These are phyloP conservation scores for Atalantia buxifolia DNA, from an alignment of 345 rosid genomes.

Conservation along the genomic window DNA sequence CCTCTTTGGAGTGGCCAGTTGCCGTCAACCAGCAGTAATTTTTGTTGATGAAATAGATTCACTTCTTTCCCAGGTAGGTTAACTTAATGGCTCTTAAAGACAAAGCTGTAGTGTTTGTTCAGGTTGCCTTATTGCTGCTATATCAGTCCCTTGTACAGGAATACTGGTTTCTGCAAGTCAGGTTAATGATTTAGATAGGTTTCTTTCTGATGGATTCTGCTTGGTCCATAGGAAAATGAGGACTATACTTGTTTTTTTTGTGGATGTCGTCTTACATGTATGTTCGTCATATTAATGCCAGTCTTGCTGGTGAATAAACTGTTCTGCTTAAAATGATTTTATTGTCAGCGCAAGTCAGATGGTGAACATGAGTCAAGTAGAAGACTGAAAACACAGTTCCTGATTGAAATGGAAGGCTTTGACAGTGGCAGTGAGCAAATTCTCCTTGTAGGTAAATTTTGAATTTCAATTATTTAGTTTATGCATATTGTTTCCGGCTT, in stretches of 20 bases:
- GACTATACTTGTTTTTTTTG: not conserved
- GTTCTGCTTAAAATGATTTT: conserved; percentile 17
- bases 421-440: conserved; percentile 85
- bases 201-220: not conserved
- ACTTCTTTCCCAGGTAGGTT: conserved; percentile 84
- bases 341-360: conserved; percentile 88
- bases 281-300: not conserved
- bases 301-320: not conserved
- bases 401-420: conserved; percentile 98
- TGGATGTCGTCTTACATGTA: not conserved
- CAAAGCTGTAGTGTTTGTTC: not conserved
- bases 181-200: not conserved
- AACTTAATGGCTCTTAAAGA: conserved; percentile 15
- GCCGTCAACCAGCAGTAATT: conserved; percentile 98
- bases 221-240: not conserved
- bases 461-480: not conserved
- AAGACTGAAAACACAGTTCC: conserved; percentile 91
- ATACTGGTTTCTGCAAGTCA: not conserved
- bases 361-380: conserved; percentile 99
- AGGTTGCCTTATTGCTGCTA: not conserved
- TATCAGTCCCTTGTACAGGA: not conserved
- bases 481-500: not conserved
- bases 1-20: conserved; percentile 96
- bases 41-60: conserved; percentile 99
- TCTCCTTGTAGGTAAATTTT: conserved; percentile 81